Evolutionary conservation across 2,329 filamentous ascomycete genomes (phyloP).

Genomic region (Tolypocladium inflatum): DNA sequence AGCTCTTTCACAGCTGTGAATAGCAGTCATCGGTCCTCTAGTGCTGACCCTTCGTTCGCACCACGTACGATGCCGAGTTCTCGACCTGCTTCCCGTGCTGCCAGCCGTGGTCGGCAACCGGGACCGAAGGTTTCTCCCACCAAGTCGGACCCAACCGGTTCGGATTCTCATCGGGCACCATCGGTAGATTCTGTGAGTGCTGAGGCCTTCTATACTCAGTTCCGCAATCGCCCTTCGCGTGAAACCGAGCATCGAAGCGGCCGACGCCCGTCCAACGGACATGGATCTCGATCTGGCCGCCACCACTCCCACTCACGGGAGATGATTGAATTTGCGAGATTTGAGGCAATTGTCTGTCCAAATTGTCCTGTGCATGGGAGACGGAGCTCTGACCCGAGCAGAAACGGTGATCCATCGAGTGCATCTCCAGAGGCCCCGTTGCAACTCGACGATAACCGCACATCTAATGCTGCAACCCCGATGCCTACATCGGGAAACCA

Average conservation of each 20-base stretch:
- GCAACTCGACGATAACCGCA: neutral
- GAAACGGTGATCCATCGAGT: neutral
- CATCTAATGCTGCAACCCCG: neutral
- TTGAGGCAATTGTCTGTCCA: conserved; percentile 9
- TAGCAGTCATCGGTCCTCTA: neutral
- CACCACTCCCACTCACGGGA: neutral
- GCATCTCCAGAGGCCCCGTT: neutral
- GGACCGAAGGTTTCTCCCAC: neutral
- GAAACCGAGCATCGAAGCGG: neutral
- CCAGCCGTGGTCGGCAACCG: conserved; percentile 4
- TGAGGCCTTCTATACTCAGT: neutral
- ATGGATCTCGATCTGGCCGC: neutral
- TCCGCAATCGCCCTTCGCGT: neutral
- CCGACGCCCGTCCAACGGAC: neutral
- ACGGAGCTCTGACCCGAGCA: neutral
- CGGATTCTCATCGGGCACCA: neutral
- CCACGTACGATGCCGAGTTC: neutral
- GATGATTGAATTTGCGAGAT: conserved; percentile 6
- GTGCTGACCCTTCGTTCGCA: neutral
- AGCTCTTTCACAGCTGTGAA: neutral
- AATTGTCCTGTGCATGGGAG: conserved; percentile 10
- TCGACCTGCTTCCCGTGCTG: neutral
- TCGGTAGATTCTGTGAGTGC: conserved; percentile 3
- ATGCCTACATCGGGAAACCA: neutral
- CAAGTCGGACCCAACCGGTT: neutral